Percentiles rank a stretch among this genome's conserved stretches.
These are phyloP conservation scores for Babjeviella inositovora DNA, from an alignment of 805 yeast species.

Conservation along the genomic window DNA sequence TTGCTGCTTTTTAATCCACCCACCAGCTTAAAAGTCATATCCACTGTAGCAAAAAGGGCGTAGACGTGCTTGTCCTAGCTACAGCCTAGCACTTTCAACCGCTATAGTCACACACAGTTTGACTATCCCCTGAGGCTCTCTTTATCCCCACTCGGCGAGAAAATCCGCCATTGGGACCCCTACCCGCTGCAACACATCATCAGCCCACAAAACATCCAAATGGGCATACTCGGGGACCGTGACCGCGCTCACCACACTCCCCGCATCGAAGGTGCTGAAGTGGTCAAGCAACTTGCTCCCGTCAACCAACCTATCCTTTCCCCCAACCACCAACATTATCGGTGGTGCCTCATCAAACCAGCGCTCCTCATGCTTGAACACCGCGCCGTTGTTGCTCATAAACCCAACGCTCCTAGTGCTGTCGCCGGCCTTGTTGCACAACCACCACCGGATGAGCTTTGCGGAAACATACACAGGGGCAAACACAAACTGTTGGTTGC, in stretches of 20 bases:
- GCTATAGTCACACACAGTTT: too few species aligned
- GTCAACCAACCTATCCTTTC: constrained; percentile 62
- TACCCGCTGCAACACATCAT: constrained; percentile 48
- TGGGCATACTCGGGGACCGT: constrained; percentile 61
- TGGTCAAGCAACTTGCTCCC: constrained; percentile 54
- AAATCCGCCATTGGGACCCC: constrained; percentile 30
- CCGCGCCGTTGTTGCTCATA: constrained; percentile 29
- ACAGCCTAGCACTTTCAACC: too few species aligned
- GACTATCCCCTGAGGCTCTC: too few species aligned
- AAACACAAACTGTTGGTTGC: constrained; percentile 67
- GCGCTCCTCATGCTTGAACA: constrained; percentile 30
- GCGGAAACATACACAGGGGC: constrained; percentile 76
- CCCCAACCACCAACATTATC: constrained; percentile 55
- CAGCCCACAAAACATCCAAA: constrained; percentile 88
- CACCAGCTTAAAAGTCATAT: too few species aligned
- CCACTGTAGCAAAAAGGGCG: too few species aligned
- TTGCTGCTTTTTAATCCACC: too few species aligned
- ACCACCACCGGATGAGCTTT: constrained; percentile 88
- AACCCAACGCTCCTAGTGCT: constrained; percentile 25
- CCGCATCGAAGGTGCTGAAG: constrained; percentile 40
- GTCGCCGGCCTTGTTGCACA: constrained; percentile 32
- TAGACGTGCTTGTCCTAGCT: too few species aligned
- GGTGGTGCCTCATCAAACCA: constrained; percentile 48
- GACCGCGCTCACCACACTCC: constrained; percentile 18
- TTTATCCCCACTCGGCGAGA: constrained; percentile 6